Evolutionary conservation across 2,329 filamentous ascomycete species (phyloP).

Genomic region (Tolypocladium cylindrosporum): DNA sequence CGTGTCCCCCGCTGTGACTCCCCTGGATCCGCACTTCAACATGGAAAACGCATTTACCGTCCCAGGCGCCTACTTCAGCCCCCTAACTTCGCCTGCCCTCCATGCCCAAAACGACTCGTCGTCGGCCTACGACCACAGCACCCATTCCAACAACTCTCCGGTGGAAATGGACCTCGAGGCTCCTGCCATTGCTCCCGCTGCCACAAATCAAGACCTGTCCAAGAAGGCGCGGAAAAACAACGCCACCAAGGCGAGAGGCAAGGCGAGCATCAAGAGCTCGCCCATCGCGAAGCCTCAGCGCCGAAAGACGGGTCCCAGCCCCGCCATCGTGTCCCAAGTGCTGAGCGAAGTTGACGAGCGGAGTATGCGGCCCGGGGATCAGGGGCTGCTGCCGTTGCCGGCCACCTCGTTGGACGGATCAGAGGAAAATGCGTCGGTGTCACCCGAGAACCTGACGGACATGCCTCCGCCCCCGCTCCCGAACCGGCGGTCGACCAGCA

Average conservation of each 20-base stretch:
- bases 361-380: slow-evolving; percentile 19
- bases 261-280: slow-evolving; percentile 54
- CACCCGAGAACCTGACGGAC: slow-evolving; percentile 51
- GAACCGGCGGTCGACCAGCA: slow-evolving; percentile 50
- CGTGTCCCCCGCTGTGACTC: slow-evolving; percentile 76
- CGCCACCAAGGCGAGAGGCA: slow-evolving; percentile 38
- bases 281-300: slow-evolving; percentile 61
- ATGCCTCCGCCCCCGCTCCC: slow-evolving; percentile 62
- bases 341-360: slow-evolving; percentile 42
- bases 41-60: slow-evolving; percentile 50
- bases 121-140: slow-evolving; percentile 35
- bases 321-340: slow-evolving; percentile 45
- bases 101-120: slow-evolving; percentile 56
- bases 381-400: slow-evolving; percentile 26
- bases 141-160: slow-evolving; percentile 39
- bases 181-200: slow-evolving; percentile 19
- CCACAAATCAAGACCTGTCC: slow-evolving; percentile 35
- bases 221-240: slow-evolving; percentile 45
- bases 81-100: slow-evolving; percentile 69
- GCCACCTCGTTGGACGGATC: slow-evolving; percentile 41
- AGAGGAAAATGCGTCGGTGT: slow-evolving; percentile 56
- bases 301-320: slow-evolving; percentile 40
- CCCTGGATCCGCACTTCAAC: slow-evolving; percentile 61
- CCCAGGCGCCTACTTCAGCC: slow-evolving; percentile 70
- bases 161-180: slow-evolving; percentile 47